A percentile compares a stretch with the other conserved stretches of the same genome.
Evolutionary conservation across 345 rosid species (phyloP).

Genomic region (Acer saccharum): DNA sequence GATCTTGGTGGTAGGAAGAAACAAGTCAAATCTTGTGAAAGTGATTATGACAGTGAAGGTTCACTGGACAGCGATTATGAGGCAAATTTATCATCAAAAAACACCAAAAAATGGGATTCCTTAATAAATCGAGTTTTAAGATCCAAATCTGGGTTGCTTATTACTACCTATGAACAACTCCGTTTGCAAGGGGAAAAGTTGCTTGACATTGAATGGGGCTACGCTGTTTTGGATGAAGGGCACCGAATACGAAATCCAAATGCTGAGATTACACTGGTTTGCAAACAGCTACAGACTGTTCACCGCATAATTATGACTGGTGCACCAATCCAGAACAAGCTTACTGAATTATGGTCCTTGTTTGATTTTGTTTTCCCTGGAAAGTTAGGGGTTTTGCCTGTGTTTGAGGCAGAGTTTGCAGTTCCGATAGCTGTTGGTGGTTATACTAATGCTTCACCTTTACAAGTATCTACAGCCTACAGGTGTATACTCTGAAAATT

Average conservation of each 20-base stretch:
- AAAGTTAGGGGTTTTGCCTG: slow-evolving; percentile 92
- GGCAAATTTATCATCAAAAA: slow-evolving; percentile 44
- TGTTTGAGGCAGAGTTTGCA: slow-evolving; percentile 95
- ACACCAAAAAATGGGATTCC: slow-evolving; percentile 74
- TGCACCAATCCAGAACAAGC: slow-evolving; percentile 94
- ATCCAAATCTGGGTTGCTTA: slow-evolving; percentile 77
- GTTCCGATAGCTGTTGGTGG: slow-evolving; percentile 97
- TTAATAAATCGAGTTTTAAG: slow-evolving; percentile 77
- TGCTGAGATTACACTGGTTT: slow-evolving; percentile 83
- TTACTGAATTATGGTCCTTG: slow-evolving; percentile 90
- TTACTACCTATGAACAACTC: slow-evolving; percentile 97
- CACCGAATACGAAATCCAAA: slow-evolving; percentile 98
- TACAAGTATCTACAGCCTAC: slow-evolving; percentile 97
- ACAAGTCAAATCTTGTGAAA: slow-evolving; percentile 50
- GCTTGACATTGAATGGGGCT: slow-evolving; percentile 93
- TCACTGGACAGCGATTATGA: slow-evolving; percentile 65
- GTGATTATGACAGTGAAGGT: slow-evolving; percentile 74
- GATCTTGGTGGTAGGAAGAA: slow-evolving; percentile 51
- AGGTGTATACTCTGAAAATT: slow-evolving; percentile 50
- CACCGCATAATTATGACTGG: slow-evolving; percentile 97
- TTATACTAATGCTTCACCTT: slow-evolving; percentile 96
- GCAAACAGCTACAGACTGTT: slow-evolving; percentile 97
- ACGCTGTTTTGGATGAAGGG: slow-evolving; percentile 94
- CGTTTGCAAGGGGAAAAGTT: slow-evolving; percentile 77
- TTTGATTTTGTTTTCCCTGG: slow-evolving; percentile 99